These are phyloP conservation scores for Aspergillus indologenus DNA, from an alignment of 495 filamentous ascomycete genomes.

Conservation along the genomic window DNA sequence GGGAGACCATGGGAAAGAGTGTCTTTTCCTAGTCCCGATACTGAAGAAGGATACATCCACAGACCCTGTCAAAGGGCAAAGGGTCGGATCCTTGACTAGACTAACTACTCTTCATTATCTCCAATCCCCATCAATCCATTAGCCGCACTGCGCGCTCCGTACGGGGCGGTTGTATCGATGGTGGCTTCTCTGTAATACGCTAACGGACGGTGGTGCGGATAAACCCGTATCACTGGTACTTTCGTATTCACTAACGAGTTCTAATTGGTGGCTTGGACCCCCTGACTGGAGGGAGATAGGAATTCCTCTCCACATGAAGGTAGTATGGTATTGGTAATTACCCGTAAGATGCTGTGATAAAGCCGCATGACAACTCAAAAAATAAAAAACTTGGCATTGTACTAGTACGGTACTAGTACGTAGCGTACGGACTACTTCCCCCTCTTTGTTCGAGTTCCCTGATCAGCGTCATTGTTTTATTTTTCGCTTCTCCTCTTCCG, in stretches of 20 bases:
- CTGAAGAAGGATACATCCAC: too few species aligned
- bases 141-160: too few species aligned
- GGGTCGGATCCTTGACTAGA: too few species aligned
- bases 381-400: background rate
- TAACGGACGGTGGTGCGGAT: background rate
- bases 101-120: too few species aligned
- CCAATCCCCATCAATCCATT: too few species aligned
- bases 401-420: too few species aligned
- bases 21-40: background rate
- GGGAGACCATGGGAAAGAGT: background rate
- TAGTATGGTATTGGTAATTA: background rate
- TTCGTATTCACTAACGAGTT: background rate
- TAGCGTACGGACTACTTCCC: too few species aligned
- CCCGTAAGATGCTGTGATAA: background rate
- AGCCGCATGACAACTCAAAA: too few species aligned
- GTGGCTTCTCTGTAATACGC: background rate
- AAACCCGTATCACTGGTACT: background rate
- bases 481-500: constrained; percentile 3
- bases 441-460: constrained; percentile 1
- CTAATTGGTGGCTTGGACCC: background rate
- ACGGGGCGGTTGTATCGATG: background rate
- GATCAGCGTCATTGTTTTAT: constrained; percentile 9
- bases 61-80: too few species aligned
- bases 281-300: background rate
- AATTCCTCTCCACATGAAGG: background rate